Evolutionary conservation across 306 rosid species (phyloP).

Genomic region (Gastrolobium villosum): DNA sequence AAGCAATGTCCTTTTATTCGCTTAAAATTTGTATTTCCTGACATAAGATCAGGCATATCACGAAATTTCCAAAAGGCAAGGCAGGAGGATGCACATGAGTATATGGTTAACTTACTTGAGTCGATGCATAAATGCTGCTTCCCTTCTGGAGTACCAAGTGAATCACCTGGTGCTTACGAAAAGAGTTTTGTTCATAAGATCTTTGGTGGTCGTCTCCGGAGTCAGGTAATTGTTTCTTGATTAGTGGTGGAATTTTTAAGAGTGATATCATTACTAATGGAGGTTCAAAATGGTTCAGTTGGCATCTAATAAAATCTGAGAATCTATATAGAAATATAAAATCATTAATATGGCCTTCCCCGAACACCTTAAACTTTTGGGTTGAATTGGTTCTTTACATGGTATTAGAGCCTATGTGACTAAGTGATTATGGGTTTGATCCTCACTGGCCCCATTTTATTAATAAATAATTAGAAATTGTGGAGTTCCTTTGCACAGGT

Average conservation of each 20-base stretch:
- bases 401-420: no score
- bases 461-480: no score
- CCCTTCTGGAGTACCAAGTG: slow-evolving; percentile 94
- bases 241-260: slow-evolving; percentile 6
- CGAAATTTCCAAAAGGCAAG: slow-evolving; percentile 85
- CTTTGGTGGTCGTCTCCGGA: slow-evolving; percentile 93
- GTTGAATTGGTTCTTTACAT: no score
- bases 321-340: neutral
- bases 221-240: slow-evolving; percentile 71
- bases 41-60: slow-evolving; percentile 82
- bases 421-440: no score
- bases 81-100: slow-evolving; percentile 99
- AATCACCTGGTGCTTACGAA: slow-evolving; percentile 94
- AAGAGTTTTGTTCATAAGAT: slow-evolving; percentile 97
- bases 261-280: neutral
- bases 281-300: slow-evolving; percentile 10
- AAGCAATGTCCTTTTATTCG: neutral
- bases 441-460: no score
- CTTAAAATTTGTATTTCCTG: slow-evolving; percentile 58
- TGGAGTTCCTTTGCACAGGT: no score
- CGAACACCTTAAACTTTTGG: no score
- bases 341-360: no score
- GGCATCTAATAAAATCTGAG: neutral
- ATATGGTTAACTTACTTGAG: slow-evolving; percentile 98
- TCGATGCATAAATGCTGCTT: slow-evolving; percentile 97